These are phyloP conservation scores for Nicotiana obtusifolia DNA, from an alignment of 257 asterid species.

Conservation along the genomic window DNA sequence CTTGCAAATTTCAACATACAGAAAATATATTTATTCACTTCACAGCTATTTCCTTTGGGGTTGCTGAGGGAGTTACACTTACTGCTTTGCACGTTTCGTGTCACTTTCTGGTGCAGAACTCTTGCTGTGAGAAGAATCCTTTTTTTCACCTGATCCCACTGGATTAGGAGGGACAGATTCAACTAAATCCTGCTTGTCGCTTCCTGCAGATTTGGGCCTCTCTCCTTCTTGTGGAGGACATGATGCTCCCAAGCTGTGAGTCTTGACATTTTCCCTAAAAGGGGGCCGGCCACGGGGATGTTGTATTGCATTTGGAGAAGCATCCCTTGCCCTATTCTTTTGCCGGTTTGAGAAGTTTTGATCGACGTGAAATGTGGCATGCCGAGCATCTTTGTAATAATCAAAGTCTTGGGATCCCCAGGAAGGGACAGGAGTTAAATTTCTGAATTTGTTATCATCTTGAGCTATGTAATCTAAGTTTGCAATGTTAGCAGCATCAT, in stretches of 20 bases:
- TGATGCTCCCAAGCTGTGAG: slow-evolving; percentile 36
- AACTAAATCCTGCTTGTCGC: slow-evolving; percentile 40
- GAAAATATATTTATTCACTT: not conserved
- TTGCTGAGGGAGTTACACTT: slow-evolving; percentile 27
- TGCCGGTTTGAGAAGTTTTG: slow-evolving; percentile 34
- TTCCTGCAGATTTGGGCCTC: slow-evolving; percentile 37
- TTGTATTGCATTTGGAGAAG: slow-evolving; percentile 35
- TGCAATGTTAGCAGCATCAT: slow-evolving; percentile 9
- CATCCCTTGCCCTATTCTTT: slow-evolving; percentile 57
- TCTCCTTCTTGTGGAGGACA: slow-evolving; percentile 47
- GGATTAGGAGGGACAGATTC: slow-evolving; percentile 49
- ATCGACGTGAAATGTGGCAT: slow-evolving; percentile 41
- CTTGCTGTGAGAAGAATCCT: slow-evolving; percentile 45
- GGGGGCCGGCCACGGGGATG: slow-evolving; percentile 49
- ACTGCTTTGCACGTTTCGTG: slow-evolving; percentile 89
- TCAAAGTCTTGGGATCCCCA: slow-evolving; percentile 72
- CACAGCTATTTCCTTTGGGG: not conserved
- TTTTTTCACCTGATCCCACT: slow-evolving; percentile 46
- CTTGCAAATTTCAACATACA: not conserved
- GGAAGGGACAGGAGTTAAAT: not conserved
- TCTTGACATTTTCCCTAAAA: slow-evolving; percentile 31
- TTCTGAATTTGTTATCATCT: slow-evolving; percentile 17
- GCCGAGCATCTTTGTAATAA: slow-evolving; percentile 38
- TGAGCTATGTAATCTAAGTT: slow-evolving; percentile 15
- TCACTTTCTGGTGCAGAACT: slow-evolving; percentile 57